Base-by-base conservation (phyloP, 108 stramenopile genomes). In the Licmophora abbreviata region DNA sequence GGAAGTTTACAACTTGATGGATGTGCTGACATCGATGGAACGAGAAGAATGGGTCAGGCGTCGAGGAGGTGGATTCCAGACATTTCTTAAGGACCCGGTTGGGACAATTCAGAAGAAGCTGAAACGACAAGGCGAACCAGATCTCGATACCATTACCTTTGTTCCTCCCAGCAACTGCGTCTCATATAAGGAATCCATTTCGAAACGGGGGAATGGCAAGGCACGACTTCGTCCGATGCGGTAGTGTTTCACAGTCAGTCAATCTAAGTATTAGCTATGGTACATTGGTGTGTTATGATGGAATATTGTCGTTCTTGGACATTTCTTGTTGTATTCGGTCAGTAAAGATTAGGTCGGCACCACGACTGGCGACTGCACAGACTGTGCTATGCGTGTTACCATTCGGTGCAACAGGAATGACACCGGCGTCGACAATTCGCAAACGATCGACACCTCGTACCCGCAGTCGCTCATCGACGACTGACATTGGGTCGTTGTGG, bases 1-100 rank as follows among this genome's bases (percentile, higher is more conserved):
- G 9, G 80, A 91, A 67, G 85, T 91, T 18, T 84, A 81, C 67
- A 85, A 86, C 48, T 49, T 86, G 47, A 56, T 78, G 62, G 88
- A 91, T 62, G 66, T 91, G 12, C 61, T 86, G 15, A 82, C 85
- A 0, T 74, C 72, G 30, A 84, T 86, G 61, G 88, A 91, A 44
- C 54, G 62, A 46, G 74, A 76, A 21, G 20, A 24, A 3, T 46
- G 24, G 25, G 26, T 14, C 14, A 21, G 26, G 3, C 14, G 26
- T 3, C 3, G 6, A 21, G 14, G 26, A 21, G 14, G 2, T 21
- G 34, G 11, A 35, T 35, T 35, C n/a, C 2, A 21, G 14, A 24
- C 3, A 4, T 25, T 21, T 14, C n/a, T 46, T 3, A 46, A 46
- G 44, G 44, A 46, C 26, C 44, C 44, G 18, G 3, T 26, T 1